Evolutionary conservation across 345 rosid genomes (phyloP), one percentile per base, ranked within the genome.

Genomic region (Bruguiera parviflora): DNA sequence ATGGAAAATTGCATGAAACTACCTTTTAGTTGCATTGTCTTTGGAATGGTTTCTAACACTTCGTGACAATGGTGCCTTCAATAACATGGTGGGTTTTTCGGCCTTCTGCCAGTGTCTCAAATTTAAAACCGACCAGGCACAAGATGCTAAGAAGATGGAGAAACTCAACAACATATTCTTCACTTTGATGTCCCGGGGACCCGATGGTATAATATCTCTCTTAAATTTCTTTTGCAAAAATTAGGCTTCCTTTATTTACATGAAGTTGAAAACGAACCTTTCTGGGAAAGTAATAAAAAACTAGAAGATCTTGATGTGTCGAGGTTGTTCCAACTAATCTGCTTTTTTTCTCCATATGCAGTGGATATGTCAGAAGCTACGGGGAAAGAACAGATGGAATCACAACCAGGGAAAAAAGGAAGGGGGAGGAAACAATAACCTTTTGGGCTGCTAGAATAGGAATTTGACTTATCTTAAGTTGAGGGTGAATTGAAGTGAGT

Each of bases 131-230:
- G 98, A 92, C 83, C 96, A 90, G 83, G 98, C 97, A 70, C 96
- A 95, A 75, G 97, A 95, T 63, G 99, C 97, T 8, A 95, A 86
- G 89, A 95, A 95, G 85, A 90, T 95, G 98, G 99, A 92, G 86
- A 95, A 92, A 80, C 82, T 95, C 70, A 95, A 89, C 75, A 95
- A 90, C 79, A 78, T 95, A 79, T 95, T 95, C 73, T 95, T 95
- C 77, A 84, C 93, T 39, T 71, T 95, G 73, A 95, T 92, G 98
- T 89, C 99, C 71, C 84, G 99, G 66, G 98, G 96, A 51, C 99
- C 94, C 29, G 91, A 92, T 71, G 99, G 99, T 95, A 88, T 21
- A 19, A 19, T 71, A 43, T 64, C 71, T 75, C 69, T 37, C 60
- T 28, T 24, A 52, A 55, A 25, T 66, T 49, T 53, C 61, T 25